Base-by-base conservation (phyloP, 2,329 filamentous ascomycete species). In the Aureobasidium leucospermi region DNA sequence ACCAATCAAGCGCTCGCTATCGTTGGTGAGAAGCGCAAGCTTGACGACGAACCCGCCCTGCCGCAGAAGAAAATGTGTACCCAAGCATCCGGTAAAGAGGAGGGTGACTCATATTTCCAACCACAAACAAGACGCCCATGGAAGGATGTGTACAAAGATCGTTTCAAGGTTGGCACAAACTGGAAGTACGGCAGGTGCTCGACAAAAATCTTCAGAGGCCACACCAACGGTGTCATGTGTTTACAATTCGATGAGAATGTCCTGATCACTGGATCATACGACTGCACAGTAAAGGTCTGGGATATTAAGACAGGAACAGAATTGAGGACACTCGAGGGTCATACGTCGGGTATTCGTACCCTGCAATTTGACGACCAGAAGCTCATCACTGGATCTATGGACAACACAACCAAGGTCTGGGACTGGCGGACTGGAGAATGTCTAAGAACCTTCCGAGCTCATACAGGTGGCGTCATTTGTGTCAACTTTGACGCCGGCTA, bases 61-160 rank as follows among this genome's bases (percentile, higher is more conserved):
- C 39, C 38, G 11, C 42, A 59, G 3, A 76, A 76, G 61, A 72
- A 72, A 4, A 57, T 67, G 23, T 75, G 74, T 59, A 68, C 67
- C 2, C 61, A 66, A 13, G 58, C 60, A 16, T 31, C 43, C 56
- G 48, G 10, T 51, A 48, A 55, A 38, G 58, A 59, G 7, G 38
- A 70, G 1, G 74, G 74, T 36, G 67, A 68, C 13, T 67, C 58
- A 13, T 80, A 79, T 64, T 80, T 81, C 66, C 78, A 78, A 61
- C 77, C 77, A 13, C 72, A 75, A 23, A 75, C 76, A 63, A 75
- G 90, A 32, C 31, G 55, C 6, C 91, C 88, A 0, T 99, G 94
- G 94, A 99, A 99, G 74, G 91, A 96, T 62, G 90, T 99, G 1
- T 99, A 99, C 77, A 89, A 90, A 64, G 93, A 96, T 71, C 85